Percentiles rank a stretch among this genome's conserved stretches.
Evolutionary conservation across 2,329 filamentous ascomycete species (phyloP).

Genomic region (Calonectria hawksworthii): DNA sequence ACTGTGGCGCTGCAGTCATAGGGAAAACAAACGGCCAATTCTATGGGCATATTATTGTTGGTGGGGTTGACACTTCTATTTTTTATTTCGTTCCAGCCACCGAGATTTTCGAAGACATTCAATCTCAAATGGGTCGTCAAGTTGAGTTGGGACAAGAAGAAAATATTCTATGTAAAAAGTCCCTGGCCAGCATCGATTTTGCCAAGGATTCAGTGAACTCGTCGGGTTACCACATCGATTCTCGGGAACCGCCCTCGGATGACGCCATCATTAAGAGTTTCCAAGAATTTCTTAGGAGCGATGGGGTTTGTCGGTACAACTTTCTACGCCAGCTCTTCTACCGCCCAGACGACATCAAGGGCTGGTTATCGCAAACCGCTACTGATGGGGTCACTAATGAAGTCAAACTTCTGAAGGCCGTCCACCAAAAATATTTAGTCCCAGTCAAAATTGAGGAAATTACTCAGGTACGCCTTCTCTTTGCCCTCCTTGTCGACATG

Average conservation of each 20-base stretch:
- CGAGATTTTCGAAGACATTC: too few relatives aligned
- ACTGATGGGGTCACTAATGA: not conserved
- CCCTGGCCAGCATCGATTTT: not conserved
- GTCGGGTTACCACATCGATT: not conserved
- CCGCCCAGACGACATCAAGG: not conserved
- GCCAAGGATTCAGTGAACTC: too few relatives aligned
- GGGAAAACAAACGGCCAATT: too few relatives aligned
- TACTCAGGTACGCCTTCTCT: not conserved
- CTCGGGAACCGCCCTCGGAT: not conserved
- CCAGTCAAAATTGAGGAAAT: not conserved
- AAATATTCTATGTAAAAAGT: too few relatives aligned
- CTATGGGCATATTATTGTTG: too few relatives aligned
- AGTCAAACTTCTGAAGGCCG: not conserved
- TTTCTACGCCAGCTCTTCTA: not conserved
- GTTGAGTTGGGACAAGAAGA: too few relatives aligned
- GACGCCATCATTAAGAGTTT: not conserved
- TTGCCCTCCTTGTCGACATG: conserved; percentile 11
- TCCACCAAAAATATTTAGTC: not conserved
- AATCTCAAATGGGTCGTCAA: too few relatives aligned
- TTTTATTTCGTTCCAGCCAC: too few relatives aligned
- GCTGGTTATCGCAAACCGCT: not conserved
- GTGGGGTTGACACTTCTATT: too few relatives aligned
- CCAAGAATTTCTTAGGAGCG: not conserved
- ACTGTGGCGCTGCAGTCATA: too few relatives aligned
- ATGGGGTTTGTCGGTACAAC: not conserved